phyloP scores from a whole-genome alignment of 2,329 filamentous ascomycete genomes.

The Periconia digitata region DNA sequence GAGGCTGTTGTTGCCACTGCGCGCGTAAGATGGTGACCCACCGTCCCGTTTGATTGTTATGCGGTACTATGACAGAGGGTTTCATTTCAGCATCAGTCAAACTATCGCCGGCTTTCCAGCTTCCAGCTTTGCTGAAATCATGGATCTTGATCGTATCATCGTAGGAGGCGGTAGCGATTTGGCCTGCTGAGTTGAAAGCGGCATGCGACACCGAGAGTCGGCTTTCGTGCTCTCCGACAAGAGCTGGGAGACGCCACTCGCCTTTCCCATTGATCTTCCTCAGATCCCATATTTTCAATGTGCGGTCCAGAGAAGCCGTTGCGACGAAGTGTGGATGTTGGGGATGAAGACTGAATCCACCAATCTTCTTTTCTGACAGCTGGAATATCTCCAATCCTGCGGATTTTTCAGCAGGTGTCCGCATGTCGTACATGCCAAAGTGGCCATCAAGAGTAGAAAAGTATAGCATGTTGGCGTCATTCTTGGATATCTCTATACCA shows the following conservation, averaged over 20 bases:
- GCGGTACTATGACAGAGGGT: slow-evolving; percentile 68
- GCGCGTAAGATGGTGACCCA: slow-evolving; percentile 88
- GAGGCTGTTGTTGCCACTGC: slow-evolving; percentile 84
- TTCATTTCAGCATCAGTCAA: slow-evolving; percentile 65
- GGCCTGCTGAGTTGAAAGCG: slow-evolving; percentile 81
- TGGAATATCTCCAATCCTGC: slow-evolving; percentile 64
- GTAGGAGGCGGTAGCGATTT: slow-evolving; percentile 89
- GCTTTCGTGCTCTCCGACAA: slow-evolving; percentile 81
- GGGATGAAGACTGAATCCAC: slow-evolving; percentile 85
- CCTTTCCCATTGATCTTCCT: slow-evolving; percentile 71
- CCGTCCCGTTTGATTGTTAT: slow-evolving; percentile 94
- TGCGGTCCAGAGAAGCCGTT: slow-evolving; percentile 87
- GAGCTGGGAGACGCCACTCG: slow-evolving; percentile 61
- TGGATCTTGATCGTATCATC: slow-evolving; percentile 96
- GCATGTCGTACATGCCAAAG: slow-evolving; percentile 79
- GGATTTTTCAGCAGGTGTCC: slow-evolving; percentile 58
- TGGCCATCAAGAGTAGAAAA: slow-evolving; percentile 85
- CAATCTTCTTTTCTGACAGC: slow-evolving; percentile 90
- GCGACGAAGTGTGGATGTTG: slow-evolving; percentile 78
- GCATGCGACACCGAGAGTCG: slow-evolving; percentile 89
- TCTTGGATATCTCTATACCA: slow-evolving; percentile 74
- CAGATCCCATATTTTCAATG: slow-evolving; percentile 89
- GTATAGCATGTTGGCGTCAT: slow-evolving; percentile 72
- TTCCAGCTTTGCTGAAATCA: slow-evolving; percentile 60
- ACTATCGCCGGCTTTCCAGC: slow-evolving; percentile 58